Evolutionary conservation across 2,329 filamentous ascomycete genomes (phyloP).

Genomic region (Monascus ruber): DNA sequence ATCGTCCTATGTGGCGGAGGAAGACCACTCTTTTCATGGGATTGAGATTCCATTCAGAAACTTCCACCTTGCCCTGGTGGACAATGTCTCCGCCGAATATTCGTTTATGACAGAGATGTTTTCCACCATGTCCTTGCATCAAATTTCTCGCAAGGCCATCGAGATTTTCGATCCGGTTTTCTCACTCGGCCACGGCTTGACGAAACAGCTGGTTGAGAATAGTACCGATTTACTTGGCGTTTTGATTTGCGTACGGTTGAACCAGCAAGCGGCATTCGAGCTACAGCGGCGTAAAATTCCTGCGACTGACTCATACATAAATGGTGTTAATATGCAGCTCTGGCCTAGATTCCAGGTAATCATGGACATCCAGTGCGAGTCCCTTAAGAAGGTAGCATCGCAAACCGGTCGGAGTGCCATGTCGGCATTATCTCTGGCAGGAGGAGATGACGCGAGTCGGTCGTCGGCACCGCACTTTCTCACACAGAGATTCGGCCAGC

Average conservation of each 20-base stretch:
- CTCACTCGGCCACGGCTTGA: slow-evolving; percentile 64
- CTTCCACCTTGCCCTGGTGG: slow-evolving; percentile 85
- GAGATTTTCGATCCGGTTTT: slow-evolving; percentile 88
- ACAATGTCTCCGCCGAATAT: slow-evolving; percentile 92
- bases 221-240: slow-evolving; percentile 78
- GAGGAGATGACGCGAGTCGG: slow-evolving; percentile 32
- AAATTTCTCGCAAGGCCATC: slow-evolving; percentile 70
- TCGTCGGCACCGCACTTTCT: slow-evolving; percentile 68
- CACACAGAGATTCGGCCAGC: slow-evolving; percentile 90
- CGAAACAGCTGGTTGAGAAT: slow-evolving; percentile 62
- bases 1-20: slow-evolving; percentile 81
- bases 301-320: slow-evolving; percentile 80
- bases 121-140: slow-evolving; percentile 60
- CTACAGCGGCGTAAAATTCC: slow-evolving; percentile 85
- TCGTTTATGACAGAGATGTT: slow-evolving; percentile 89
- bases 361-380: slow-evolving; percentile 88
- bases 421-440: slow-evolving; percentile 44
- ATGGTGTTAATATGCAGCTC: slow-evolving; percentile 86
- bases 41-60: slow-evolving; percentile 85
- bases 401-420: slow-evolving; percentile 38
- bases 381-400: slow-evolving; percentile 51
- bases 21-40: slow-evolving; percentile 75
- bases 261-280: slow-evolving; percentile 89
- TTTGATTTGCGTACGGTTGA: slow-evolving; percentile 81
- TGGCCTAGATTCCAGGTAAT: slow-evolving; percentile 93